Percentiles rank a stretch among this genome's conserved stretches.
These are phyloP conservation scores for Curvularia verruculosa DNA, from an alignment of 2,329 filamentous ascomycete genomes.

Conservation along the genomic window DNA sequence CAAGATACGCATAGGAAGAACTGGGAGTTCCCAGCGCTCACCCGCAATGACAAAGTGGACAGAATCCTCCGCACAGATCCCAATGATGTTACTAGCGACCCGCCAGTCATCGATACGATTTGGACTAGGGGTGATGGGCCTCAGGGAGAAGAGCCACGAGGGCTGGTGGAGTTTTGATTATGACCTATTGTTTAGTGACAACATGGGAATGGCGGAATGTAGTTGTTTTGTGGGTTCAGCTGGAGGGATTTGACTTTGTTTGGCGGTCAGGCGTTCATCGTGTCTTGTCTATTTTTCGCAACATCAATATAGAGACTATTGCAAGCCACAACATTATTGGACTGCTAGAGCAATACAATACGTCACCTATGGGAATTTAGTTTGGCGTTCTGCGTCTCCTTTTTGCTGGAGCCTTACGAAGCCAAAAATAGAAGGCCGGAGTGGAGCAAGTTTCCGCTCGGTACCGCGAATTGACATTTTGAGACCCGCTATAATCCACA, in stretches of 20 bases:
- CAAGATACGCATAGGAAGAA: background rate
- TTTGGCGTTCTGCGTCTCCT: background rate
- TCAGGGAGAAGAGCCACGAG: background rate
- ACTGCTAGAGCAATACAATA: background rate
- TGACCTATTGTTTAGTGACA: background rate
- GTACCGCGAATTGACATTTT: background rate
- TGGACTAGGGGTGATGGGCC: background rate
- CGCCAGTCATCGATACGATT: background rate
- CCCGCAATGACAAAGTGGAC: background rate
- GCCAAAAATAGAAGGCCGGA: conserved; percentile 4
- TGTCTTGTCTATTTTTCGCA: conserved; percentile 1
- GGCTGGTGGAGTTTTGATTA: background rate
- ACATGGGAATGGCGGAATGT: background rate
- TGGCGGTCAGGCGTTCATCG: background rate
- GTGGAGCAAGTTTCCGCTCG: background rate
- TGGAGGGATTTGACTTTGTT: background rate
- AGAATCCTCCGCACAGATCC: background rate
- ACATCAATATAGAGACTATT: background rate
- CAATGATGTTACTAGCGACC: background rate
- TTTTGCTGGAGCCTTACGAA: background rate
- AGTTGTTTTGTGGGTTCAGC: background rate
- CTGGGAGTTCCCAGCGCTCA: background rate
- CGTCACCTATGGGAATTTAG: background rate
- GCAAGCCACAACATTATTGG: background rate
- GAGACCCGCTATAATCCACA: conserved; percentile 12